Evolutionary conservation across 1,284 basidiomycete genomes (phyloP), one percentile per base, ranked within the genome.

Genomic region (Moesziomyces sp.): DNA sequence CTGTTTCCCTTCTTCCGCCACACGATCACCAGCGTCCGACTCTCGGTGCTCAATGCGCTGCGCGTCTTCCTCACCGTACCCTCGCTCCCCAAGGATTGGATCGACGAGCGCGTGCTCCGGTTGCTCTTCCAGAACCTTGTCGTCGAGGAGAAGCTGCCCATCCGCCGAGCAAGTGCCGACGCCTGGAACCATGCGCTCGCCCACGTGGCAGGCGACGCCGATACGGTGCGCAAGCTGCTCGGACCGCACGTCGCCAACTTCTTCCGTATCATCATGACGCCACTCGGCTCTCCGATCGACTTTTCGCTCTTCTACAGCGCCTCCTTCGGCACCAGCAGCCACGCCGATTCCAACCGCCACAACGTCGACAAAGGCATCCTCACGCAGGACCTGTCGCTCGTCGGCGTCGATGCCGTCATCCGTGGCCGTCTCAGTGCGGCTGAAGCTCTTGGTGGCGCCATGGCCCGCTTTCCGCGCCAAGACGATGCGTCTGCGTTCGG

Each of bases 331-430:
- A 52, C 53, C 28, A 56, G 51, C 50, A 51, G 58, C 34, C 53
- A 59, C 24, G 59, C 59, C 42, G 64, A 77, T 75, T 46, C 86
- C 86, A 59, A 84, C 82, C 21, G 85, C 86, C 80, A 99, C 83
- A 96, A 97, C 78, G 92, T 99, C 28, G 97, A 99, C 87, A 98
- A 94, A 87, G 92, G 92, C 62, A 95, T 99, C 89, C 87, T 98
- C 49, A 88, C 90, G 0, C 95, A 98, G 81, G 97, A 99, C 83
- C 86, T 96, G 55, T 90, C 92, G 0, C 87, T 99, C 21, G 88
- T 99, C 26, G 88, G 91, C 8, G 86, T 89, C 16, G 95, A 97
- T 79, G 87, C 90, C 1, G 90, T 94, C 30, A 86, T 97, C 59
- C 90, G 92, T 70, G 93, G 93, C 18, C 88, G 97, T 42, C 86